A percentile compares a stretch with the other conserved stretches of the same genome.
phyloP scores from a whole-genome alignment of 495 filamentous ascomycete species.

The Hypoxylon perforatum region DNA sequence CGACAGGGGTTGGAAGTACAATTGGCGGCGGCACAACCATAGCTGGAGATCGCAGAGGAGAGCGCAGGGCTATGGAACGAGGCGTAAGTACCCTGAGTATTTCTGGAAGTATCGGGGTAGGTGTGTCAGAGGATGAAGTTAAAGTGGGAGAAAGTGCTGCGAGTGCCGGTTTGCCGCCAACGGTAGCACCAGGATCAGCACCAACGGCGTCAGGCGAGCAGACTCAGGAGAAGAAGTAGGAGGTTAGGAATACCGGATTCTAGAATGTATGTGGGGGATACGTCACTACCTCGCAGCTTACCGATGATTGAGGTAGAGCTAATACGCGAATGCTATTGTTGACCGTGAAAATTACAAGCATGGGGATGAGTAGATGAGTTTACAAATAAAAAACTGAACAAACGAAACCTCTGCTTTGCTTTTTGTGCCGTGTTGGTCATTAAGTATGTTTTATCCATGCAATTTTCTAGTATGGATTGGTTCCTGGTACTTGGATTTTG shows the following conservation, averaged over 20 bases:
- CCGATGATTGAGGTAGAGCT: too few relatives aligned
- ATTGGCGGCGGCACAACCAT: slow-evolving; percentile 40
- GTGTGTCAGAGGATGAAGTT: slow-evolving; percentile 62
- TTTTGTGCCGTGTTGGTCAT: background rate
- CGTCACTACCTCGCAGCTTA: background rate
- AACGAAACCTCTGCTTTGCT: background rate
- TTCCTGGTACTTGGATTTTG: too few relatives aligned
- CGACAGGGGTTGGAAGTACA: slow-evolving; percentile 30
- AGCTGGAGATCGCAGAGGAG: slow-evolving; percentile 42
- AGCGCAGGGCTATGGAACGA: slow-evolving; percentile 42
- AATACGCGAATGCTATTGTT: too few relatives aligned
- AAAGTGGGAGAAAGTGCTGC: slow-evolving; percentile 68
- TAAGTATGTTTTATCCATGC: too few relatives aligned
- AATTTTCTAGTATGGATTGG: too few relatives aligned
- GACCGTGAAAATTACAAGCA: too few relatives aligned
- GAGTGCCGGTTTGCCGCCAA: slow-evolving; percentile 51
- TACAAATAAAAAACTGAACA: too few relatives aligned
- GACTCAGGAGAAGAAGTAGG: slow-evolving; percentile 25
- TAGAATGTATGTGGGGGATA: background rate
- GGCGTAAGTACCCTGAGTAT: slow-evolving; percentile 50
- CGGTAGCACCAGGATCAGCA: background rate
- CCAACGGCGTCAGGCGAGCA: slow-evolving; percentile 13
- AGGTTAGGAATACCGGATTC: background rate
- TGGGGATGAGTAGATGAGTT: too few relatives aligned
- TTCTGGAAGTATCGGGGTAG: slow-evolving; percentile 51